Percentiles rank a stretch among this genome's conserved stretches.
These are phyloP conservation scores for Blastocystis sp. DNA, from an alignment of 352 stramenopile genomes.

Conservation along the genomic window DNA sequence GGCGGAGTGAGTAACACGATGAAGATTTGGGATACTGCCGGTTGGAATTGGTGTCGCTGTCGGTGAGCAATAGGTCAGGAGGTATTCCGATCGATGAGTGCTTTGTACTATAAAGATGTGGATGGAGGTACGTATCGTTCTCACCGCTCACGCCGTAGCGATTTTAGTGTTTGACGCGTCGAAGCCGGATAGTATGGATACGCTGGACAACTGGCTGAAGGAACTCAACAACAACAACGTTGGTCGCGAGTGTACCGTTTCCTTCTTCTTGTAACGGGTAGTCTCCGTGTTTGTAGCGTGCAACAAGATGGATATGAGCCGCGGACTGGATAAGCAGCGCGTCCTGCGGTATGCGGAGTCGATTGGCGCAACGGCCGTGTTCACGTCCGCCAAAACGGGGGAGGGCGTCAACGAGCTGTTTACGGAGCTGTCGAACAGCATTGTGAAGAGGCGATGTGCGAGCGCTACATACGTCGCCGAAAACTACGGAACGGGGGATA, in stretches of 20 bases:
- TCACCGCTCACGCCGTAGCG: neutral
- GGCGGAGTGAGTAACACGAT: constrained; percentile 52
- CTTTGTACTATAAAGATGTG: constrained; percentile 72
- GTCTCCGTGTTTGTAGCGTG: constrained; percentile 47
- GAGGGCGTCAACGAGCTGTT: constrained; percentile 1
- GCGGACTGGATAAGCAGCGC: neutral
- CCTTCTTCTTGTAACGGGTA: neutral
- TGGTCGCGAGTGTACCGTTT: constrained; percentile 11
- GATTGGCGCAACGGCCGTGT: constrained; percentile 39
- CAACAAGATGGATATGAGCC: constrained; percentile 55
- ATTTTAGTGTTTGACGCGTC: constrained; percentile 64
- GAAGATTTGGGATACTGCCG: constrained; percentile 73
- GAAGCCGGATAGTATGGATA: constrained; percentile 21
- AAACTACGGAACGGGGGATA: neutral
- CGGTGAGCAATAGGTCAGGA: constrained; percentile 43
- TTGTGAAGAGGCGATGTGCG: constrained; percentile 11
- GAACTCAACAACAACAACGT: constrained; percentile 52
- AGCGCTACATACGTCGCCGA: neutral
- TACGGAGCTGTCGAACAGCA: constrained; percentile 48
- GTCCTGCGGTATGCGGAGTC: constrained; percentile 18
- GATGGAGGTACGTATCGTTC: constrained; percentile 41
- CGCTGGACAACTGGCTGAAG: constrained; percentile 24
- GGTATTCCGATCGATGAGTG: constrained; percentile 49
- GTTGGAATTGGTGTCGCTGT: neutral
- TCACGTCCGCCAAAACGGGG: constrained; percentile 53